Conservation (phyloP, 148 eudicot species). For the Hydrangea macrophylla region DNA sequence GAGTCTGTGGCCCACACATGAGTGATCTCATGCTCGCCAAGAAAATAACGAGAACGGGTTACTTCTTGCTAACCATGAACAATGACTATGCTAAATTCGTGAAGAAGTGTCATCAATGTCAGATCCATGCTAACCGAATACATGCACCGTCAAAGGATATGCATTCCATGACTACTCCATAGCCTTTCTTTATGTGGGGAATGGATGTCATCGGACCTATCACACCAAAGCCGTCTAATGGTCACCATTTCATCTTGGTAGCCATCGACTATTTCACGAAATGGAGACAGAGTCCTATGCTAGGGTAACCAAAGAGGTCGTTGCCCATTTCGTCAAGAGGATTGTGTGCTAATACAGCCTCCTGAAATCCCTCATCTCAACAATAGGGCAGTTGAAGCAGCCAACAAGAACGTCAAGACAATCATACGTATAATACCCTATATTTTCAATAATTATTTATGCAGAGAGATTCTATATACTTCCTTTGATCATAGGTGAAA, state of each 20-base stretch:
- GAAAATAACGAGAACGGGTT: neutral
- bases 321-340: neutral
- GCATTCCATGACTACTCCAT: neutral
- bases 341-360: neutral
- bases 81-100: neutral
- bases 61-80: neutral
- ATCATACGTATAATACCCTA: too few relatives aligned
- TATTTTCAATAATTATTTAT: too few relatives aligned
- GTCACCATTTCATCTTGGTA: neutral
- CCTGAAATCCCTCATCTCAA: neutral
- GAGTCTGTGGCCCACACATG: neutral
- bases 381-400: too few relatives aligned
- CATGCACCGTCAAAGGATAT: neutral
- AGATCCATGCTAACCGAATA: neutral
- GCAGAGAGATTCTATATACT: too few relatives aligned
- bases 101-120: neutral
- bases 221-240: neutral
- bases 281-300: neutral
- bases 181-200: slow-evolving; percentile 1
- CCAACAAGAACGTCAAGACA: too few relatives aligned
- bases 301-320: neutral
- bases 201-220: slow-evolving; percentile 6
- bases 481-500: too few relatives aligned
- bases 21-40: slow-evolving; percentile 10
- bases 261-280: slow-evolving; percentile 1